Conservation (phyloP, 1,284 basidiomycete species). For the Golubevia pallescens region DNA sequence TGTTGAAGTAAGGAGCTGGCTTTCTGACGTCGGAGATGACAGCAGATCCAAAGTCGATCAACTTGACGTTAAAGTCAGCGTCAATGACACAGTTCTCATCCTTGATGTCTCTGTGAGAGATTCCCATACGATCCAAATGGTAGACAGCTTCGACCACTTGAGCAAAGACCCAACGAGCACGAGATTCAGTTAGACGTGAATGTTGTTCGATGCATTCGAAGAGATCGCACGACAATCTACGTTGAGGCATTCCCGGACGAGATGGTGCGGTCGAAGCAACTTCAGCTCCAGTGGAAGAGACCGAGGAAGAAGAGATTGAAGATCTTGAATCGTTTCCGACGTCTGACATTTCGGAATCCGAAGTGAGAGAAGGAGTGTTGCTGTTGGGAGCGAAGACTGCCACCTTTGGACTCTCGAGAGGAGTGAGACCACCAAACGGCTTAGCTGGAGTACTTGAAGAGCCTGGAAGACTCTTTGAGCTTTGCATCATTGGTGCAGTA, state of each 20-base stretch:
- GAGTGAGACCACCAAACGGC: neutral
- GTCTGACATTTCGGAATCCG: neutral
- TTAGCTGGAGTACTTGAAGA: neutral
- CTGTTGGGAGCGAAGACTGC: conserved; percentile 7
- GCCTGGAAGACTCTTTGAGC: neutral
- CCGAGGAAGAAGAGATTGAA: conserved; percentile 23
- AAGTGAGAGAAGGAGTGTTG: conserved; percentile 1
- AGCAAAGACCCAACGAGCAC: conserved; percentile 80
- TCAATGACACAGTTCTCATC: conserved; percentile 86
- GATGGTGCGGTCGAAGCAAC: conserved; percentile 32
- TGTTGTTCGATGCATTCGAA: conserved; percentile 92
- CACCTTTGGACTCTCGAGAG: neutral
- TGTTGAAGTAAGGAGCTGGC: conserved; percentile 73
- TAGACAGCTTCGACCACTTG: conserved; percentile 85
- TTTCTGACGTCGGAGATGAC: conserved; percentile 75
- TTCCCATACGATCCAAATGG: conserved; percentile 77
- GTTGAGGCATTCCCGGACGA: conserved; percentile 70
- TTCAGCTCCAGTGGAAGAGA: conserved; percentile 19
- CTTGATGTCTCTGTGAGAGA: conserved; percentile 90
- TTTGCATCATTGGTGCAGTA: conserved; percentile 12
- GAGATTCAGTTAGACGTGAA: conserved; percentile 77
- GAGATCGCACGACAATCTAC: conserved; percentile 83
- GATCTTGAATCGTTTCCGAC: conserved; percentile 23
- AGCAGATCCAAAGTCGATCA: conserved; percentile 91
- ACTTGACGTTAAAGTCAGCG: conserved; percentile 75